Percentiles rank a stretch among this genome's conserved stretches.
Conservation (phyloP, 306 rosid species). For the Betula pendula region DNA sequence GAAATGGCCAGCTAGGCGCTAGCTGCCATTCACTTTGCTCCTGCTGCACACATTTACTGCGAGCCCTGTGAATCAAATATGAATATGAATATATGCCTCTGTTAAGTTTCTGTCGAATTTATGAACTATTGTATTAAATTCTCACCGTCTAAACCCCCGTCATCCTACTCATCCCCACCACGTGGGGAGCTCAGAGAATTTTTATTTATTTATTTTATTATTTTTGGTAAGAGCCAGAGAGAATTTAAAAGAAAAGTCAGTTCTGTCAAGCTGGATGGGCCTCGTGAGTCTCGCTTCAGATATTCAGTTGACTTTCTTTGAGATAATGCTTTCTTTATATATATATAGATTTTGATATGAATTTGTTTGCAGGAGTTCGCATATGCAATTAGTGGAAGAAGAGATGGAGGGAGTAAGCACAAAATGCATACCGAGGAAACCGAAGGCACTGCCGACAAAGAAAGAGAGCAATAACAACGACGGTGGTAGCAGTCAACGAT, state of each 20-base stretch:
- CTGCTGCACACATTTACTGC: background rate
- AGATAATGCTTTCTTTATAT: too few species aligned
- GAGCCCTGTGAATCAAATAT: too few species aligned
- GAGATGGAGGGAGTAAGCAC: slow-evolving; percentile 53
- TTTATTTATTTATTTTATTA: too few species aligned
- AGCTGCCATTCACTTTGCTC: slow-evolving; percentile 22
- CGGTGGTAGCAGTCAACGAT: slow-evolving; percentile 39
- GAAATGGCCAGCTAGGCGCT: slow-evolving; percentile 33
- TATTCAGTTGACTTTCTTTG: slow-evolving; percentile 9
- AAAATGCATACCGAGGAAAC: slow-evolving; percentile 89
- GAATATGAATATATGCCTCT: too few species aligned
- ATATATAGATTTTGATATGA: background rate
- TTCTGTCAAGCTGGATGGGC: background rate
- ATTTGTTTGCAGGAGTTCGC: slow-evolving; percentile 56
- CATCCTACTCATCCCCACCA: too few species aligned
- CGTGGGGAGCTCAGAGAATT: slow-evolving; percentile 7
- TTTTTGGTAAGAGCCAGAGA: too few species aligned
- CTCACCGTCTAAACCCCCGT: background rate
- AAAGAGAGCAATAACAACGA: slow-evolving; percentile 35
- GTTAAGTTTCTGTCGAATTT: background rate
- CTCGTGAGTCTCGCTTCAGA: background rate
- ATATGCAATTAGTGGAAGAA: slow-evolving; percentile 54
- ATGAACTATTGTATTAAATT: background rate
- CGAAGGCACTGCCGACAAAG: slow-evolving; percentile 47
- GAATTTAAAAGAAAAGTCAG: too few species aligned